A percentile compares a stretch with the other conserved stretches of the same genome.
Conservation (phyloP, 805 yeast genomes). For the Danielia oregonensis region DNA sequence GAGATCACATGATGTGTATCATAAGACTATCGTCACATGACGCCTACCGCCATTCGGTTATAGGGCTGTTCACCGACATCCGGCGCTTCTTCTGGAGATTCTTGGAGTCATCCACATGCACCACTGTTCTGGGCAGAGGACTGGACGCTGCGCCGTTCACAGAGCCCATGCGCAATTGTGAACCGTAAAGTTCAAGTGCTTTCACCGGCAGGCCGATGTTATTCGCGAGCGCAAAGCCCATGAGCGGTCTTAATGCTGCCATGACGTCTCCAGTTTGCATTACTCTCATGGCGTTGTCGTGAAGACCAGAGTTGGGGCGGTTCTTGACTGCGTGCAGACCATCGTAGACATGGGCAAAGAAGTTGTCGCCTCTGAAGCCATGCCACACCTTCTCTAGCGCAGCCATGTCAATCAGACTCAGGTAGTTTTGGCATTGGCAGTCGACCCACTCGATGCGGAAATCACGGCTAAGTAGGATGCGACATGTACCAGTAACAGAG, state of each 20-base stretch:
- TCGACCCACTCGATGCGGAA: slow-evolving; percentile 73
- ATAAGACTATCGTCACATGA: too few relatives aligned
- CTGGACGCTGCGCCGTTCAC: slow-evolving; percentile 1
- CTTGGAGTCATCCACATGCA: slow-evolving; percentile 6
- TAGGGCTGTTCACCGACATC: slow-evolving; percentile 9
- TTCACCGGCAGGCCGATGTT: slow-evolving; percentile 52
- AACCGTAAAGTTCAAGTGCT: slow-evolving; percentile 43
- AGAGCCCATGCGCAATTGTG: slow-evolving; percentile 15
- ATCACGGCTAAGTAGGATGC: slow-evolving; percentile 58
- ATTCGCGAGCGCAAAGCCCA: slow-evolving; percentile 50
- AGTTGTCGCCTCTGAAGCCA: slow-evolving; percentile 10
- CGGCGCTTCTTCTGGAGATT: slow-evolving; percentile 10
- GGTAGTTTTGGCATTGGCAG: slow-evolving; percentile 36
- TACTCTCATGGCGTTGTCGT: slow-evolving; percentile 61
- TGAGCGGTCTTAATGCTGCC: slow-evolving; percentile 64
- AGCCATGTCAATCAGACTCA: slow-evolving; percentile 21
- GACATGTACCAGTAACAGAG: slow-evolving; percentile 56
- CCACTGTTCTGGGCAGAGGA: slow-evolving; percentile 9
- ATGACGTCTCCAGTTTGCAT: slow-evolving; percentile 77
- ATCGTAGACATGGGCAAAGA: slow-evolving; percentile 5
- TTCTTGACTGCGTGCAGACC: slow-evolving; percentile 37
- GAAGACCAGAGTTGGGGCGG: slow-evolving; percentile 58
- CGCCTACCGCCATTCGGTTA: too few relatives aligned
- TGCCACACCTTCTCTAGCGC: slow-evolving; percentile 27
- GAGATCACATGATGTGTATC: too few relatives aligned